phyloP scores from a whole-genome alignment of 352 stramenopile species.

The Globisporangium iwayamae region DNA sequence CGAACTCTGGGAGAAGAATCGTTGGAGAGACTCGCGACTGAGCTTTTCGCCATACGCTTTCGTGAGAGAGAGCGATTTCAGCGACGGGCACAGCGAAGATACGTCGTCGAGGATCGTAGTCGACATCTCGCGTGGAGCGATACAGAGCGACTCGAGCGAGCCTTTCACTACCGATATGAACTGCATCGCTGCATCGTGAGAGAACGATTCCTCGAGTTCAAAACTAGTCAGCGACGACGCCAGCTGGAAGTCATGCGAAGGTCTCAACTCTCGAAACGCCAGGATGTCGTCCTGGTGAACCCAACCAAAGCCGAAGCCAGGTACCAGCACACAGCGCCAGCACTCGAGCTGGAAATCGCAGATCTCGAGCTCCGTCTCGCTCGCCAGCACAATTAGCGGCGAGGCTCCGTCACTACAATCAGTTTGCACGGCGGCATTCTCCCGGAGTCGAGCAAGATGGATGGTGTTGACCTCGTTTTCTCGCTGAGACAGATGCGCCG shows the following conservation, averaged over 20 bases:
- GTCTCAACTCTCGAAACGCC: background rate
- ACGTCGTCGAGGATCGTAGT: background rate
- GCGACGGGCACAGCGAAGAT: background rate
- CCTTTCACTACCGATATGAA: background rate
- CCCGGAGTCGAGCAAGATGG: background rate
- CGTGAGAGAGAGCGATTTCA: background rate
- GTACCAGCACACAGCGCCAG: background rate
- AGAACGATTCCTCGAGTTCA: background rate
- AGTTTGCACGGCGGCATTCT: background rate
- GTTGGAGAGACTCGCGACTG: background rate
- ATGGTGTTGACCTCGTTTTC: background rate
- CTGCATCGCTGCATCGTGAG: background rate
- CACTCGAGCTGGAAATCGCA: background rate
- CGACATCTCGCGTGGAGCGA: background rate
- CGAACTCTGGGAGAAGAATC: background rate
- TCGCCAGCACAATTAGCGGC: background rate
- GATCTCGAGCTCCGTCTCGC: background rate
- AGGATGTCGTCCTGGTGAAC: background rate
- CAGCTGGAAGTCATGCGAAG: background rate
- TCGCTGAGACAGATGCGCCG: background rate
- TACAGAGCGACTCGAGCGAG: background rate
- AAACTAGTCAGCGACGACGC: background rate
- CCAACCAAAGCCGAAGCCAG: background rate
- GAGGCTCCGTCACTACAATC: background rate
- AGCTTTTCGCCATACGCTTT: background rate